Evolutionary conservation across 1,139 yeast genomes (phyloP), one percentile per base, ranked within the genome.

Genomic region (Diutina siamensis): DNA sequence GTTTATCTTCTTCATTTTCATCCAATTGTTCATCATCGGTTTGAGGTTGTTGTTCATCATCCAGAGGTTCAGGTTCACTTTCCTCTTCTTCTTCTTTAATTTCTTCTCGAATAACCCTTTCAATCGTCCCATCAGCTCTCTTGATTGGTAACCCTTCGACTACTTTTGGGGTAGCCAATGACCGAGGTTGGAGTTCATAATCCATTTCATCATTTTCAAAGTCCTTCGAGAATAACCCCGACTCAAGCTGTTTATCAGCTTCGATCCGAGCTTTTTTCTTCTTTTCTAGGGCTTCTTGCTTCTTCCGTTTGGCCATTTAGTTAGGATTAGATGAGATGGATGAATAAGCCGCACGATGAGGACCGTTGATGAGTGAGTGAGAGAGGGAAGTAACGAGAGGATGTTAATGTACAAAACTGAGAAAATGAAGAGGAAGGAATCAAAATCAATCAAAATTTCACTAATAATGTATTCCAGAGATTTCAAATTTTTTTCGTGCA

Each of bases 61-160:
- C 57, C 8, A 44, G 49, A 19, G 20, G 47, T 8, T 46, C 49
- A 31, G 47, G 48, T 20, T 53, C 56, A 17, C 55, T 57, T 22
- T 54, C 57, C 19, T 51, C 58, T 19, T 61, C 60, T 4, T 27
- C 21, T 18, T 25, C n/a, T 15, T 22, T 15, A 31, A 59, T 60
- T 44, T 66, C 59, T 49, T 65, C 68, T 47, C 71, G 58, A 32
- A 72, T 62, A 3, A 79, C 83, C 56, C 95, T 68, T 59, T 82
- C 78, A 18, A 92, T 67, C 46, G 69, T 73, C 49, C 95, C 96
- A 50, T 78, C 84, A 1, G 67, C 69, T 4, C 32, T 25, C 57
- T 85, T 87, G 47, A 89, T 85, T 0, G 98, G 97, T 50, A 89
- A 71, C 10, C 85, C 81, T 57, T 85, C 96, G 20, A 74, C 64